phyloP scores from a whole-genome alignment of 2,329 filamentous ascomycete species.

The Chaetomium sp. region DNA sequence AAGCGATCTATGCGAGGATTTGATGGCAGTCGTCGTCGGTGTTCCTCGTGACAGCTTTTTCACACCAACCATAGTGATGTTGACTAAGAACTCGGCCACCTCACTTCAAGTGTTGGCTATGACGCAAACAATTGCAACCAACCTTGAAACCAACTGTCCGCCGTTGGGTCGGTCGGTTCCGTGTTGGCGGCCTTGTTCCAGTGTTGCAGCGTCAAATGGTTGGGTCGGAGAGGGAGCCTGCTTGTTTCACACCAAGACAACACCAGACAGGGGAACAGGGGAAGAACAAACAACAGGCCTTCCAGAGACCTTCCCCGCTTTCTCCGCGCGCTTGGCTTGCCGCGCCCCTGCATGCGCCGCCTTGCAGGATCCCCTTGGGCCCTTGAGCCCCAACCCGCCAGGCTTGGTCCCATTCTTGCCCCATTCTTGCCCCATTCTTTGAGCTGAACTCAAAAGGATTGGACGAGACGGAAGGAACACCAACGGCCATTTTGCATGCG shows the following conservation, averaged over 20 bases:
- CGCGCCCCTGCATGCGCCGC: conserved; percentile 18
- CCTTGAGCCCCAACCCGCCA: background rate
- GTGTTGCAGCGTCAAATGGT: background rate
- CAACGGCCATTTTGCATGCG: background rate
- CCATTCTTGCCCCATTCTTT: conserved; percentile 11
- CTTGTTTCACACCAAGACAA: background rate
- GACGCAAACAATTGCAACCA: background rate
- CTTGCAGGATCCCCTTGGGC: background rate
- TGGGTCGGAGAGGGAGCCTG: background rate
- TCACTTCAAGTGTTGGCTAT: background rate
- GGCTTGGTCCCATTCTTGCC: background rate
- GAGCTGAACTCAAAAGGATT: conserved; percentile 5
- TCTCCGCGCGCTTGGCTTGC: conserved; percentile 4
- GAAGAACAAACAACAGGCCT: conserved; percentile 2
- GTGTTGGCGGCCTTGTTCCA: background rate
- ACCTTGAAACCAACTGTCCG: background rate
- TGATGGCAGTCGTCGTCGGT: background rate
- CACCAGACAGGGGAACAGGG: background rate
- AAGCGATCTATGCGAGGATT: too few species aligned
- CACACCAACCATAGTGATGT: background rate
- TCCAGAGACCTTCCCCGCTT: conserved; percentile 3
- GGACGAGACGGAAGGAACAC: conserved; percentile 12
- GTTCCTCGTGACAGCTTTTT: background rate
- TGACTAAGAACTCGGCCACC: background rate
- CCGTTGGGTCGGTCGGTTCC: background rate